A percentile compares a stretch with the other conserved stretches of the same genome.
Evolutionary conservation across 2,329 filamentous ascomycete genomes (phyloP).

Genomic region (Ophiostoma himal-ulmi): DNA sequence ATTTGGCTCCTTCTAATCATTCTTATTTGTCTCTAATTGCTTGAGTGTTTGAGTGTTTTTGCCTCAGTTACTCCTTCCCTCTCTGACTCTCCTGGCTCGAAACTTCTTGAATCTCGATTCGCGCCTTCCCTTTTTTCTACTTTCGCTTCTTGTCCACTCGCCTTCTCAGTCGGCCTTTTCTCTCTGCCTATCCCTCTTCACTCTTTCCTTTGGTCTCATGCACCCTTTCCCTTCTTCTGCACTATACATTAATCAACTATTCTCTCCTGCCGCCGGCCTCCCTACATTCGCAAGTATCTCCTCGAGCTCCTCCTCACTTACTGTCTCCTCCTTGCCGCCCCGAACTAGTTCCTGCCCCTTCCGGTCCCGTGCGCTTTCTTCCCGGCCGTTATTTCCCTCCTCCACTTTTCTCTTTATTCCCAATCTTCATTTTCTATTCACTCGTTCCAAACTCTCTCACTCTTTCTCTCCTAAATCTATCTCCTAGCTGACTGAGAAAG

Average conservation of each 20-base stretch:
- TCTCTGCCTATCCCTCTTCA: not conserved
- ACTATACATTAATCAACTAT: not conserved
- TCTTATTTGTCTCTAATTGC: too few relatives aligned
- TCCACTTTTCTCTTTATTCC: not conserved
- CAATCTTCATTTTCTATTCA: not conserved
- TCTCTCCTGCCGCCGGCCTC: not conserved
- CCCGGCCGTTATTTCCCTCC: slow-evolving; percentile 13
- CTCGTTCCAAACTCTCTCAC: not conserved
- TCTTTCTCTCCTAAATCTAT: not conserved
- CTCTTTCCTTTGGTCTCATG: not conserved
- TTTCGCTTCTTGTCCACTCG: slow-evolving; percentile 10
- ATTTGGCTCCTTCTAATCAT: not conserved
- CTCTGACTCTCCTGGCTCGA: not conserved
- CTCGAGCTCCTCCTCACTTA: not conserved
- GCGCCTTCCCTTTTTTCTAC: slow-evolving; percentile 11
- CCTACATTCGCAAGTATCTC: not conserved
- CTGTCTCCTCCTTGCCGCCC: slow-evolving; percentile 1
- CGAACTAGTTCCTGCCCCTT: not conserved
- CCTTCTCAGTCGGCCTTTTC: not conserved
- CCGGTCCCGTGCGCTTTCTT: slow-evolving; percentile 9
- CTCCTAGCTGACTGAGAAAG: too few relatives aligned
- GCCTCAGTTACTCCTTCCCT: not conserved
- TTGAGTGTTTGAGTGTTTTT: not conserved
- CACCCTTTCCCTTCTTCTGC: not conserved
- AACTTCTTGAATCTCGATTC: not conserved